Conservation (phyloP, 306 rosid species). For the Dalbergia cultrata region DNA sequence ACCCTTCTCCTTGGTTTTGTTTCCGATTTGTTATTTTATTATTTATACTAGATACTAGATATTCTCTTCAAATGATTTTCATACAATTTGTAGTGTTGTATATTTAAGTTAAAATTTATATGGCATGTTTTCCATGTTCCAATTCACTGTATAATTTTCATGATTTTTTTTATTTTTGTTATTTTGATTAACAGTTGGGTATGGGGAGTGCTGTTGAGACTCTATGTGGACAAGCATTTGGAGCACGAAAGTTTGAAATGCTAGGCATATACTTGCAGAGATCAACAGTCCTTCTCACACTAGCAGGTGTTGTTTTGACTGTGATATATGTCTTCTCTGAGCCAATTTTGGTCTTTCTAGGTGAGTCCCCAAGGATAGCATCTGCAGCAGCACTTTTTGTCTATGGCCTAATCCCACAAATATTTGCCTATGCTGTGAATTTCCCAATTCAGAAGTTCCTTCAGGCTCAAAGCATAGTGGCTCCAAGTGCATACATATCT, state of each 20-base stretch:
- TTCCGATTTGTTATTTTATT: neutral
- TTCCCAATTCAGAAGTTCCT: constrained; percentile 87
- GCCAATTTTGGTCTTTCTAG: constrained; percentile 64
- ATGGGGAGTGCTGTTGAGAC: constrained; percentile 97
- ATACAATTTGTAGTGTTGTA: neutral
- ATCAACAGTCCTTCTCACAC: constrained; percentile 65
- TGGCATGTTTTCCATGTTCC: neutral
- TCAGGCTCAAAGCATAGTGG: constrained; percentile 85
- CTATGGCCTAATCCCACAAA: constrained; percentile 83
- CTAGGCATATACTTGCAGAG: constrained; percentile 82
- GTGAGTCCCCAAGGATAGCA: constrained; percentile 66
- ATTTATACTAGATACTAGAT: neutral
- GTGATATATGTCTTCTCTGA: constrained; percentile 55
- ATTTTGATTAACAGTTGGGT: constrained; percentile 64
- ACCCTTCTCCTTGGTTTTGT: neutral
- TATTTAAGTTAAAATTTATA: neutral
- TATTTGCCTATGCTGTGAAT: constrained; percentile 75
- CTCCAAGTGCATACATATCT: constrained; percentile 86
- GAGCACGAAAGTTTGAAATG: constrained; percentile 72
- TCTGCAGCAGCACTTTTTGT: constrained; percentile 69
- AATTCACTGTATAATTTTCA: neutral
- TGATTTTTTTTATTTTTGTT: neutral
- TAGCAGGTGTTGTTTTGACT: constrained; percentile 49
- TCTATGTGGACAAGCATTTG: constrained; percentile 84
- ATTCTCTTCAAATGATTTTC: neutral